Percentiles rank a stretch among this genome's conserved stretches.
Evolutionary conservation across 2,329 filamentous ascomycete species (phyloP).

Genomic region (Colletotrichum orbiculare): DNA sequence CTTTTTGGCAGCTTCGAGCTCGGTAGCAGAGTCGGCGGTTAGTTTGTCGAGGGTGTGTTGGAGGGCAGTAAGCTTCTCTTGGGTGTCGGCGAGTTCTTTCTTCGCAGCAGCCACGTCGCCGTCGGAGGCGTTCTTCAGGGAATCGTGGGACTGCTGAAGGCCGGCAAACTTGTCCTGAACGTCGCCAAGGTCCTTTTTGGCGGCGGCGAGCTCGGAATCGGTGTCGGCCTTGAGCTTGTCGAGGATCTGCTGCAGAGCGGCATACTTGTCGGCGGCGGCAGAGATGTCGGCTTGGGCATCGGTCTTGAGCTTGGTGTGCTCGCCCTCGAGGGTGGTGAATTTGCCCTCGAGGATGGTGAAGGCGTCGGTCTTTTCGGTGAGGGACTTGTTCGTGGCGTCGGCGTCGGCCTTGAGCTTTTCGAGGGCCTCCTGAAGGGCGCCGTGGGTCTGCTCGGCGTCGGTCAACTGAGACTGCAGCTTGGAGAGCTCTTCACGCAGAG

Average conservation of each 20-base stretch:
- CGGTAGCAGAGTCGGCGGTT: constrained; percentile 47
- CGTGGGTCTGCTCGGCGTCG: constrained; percentile 47
- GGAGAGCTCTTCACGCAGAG: constrained; percentile 45
- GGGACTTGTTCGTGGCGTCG: constrained; percentile 42
- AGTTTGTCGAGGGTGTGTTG: constrained; percentile 43
- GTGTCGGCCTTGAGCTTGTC: constrained; percentile 41
- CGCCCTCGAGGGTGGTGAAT: constrained; percentile 41
- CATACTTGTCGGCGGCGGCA: constrained; percentile 36
- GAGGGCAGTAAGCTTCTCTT: constrained; percentile 43
- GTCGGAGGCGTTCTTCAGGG: constrained; percentile 45
- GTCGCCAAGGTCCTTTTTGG: constrained; percentile 47
- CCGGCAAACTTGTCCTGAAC: constrained; percentile 46
- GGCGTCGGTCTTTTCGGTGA: constrained; percentile 44
- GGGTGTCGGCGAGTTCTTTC: constrained; percentile 44
- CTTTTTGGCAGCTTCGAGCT: constrained; percentile 44
- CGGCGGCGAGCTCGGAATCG: constrained; percentile 44
- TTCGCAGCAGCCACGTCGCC: constrained; percentile 44
- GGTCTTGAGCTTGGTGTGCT: constrained; percentile 43
- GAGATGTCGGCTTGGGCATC: constrained; percentile 42
- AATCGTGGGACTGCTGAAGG: constrained; percentile 38
- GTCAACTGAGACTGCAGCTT: constrained; percentile 48
- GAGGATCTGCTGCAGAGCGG: constrained; percentile 38
- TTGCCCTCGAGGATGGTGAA: constrained; percentile 44
- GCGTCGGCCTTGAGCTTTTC: constrained; percentile 47
- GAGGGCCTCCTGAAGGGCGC: constrained; percentile 44